These are phyloP conservation scores for Trichosporon faecale DNA, from an alignment of 1,284 basidiomycete species.

Conservation along the genomic window DNA sequence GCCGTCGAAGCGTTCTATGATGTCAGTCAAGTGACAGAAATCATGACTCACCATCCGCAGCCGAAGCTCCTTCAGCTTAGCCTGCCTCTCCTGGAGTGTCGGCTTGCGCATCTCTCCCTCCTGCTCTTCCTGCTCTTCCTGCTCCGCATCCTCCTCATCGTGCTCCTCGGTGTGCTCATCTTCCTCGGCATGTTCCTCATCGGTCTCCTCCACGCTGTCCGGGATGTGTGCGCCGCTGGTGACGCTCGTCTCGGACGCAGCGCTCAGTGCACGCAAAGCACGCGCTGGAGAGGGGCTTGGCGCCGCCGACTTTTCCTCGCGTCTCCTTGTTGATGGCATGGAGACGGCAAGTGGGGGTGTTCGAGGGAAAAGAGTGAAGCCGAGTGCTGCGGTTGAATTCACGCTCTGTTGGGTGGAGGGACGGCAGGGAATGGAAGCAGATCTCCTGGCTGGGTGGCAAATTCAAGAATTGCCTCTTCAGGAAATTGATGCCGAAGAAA, in stretches of 20 bases:
- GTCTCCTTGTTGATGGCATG: conserved; percentile 8
- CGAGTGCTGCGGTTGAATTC: background rate
- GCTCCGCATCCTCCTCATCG: conserved; percentile 19
- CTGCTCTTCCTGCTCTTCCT: conserved; percentile 11
- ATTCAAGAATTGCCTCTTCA: background rate
- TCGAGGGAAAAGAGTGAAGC: background rate
- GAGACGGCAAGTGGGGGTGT: background rate
- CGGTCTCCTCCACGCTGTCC: conserved; percentile 18
- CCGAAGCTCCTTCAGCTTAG: conserved; percentile 70
- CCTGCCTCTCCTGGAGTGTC: conserved; percentile 66
- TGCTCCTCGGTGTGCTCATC: conserved; percentile 13
- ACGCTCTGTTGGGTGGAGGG: background rate
- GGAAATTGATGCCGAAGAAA: background rate
- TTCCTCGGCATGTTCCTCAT: conserved; percentile 17
- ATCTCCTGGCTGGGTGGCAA: background rate
- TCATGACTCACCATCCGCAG: conserved; percentile 66
- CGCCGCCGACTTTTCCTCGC: conserved; percentile 38
- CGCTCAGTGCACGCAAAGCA: conserved; percentile 10
- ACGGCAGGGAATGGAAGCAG: conserved; percentile 6
- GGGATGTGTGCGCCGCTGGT: conserved; percentile 12
- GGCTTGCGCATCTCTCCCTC: conserved; percentile 24
- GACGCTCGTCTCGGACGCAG: conserved; percentile 12
- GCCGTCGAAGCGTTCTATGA: conserved; percentile 70
- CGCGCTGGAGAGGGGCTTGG: conserved; percentile 35
- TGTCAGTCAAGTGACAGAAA: background rate